Conservation (phyloP, 1,284 basidiomycete species). For the Flammula alnicola region DNA sequence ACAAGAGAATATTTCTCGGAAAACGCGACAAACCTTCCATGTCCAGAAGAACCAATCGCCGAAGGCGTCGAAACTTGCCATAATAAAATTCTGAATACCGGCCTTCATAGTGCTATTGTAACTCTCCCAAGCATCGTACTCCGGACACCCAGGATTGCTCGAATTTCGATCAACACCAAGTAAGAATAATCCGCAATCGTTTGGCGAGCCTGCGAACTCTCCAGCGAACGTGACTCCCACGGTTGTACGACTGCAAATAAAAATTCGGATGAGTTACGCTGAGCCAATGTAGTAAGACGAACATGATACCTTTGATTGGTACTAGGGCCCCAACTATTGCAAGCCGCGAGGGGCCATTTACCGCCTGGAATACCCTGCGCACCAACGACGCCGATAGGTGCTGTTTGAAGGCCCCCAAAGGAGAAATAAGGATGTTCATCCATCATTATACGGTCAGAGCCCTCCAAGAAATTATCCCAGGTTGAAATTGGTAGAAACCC, state of each 20-base stretch:
- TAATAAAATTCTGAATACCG: conserved; percentile 60
- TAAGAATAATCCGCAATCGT: conserved; percentile 73
- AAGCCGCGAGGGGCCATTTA: conserved; percentile 57
- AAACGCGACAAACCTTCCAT: conserved; percentile 53
- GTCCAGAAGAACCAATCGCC: conserved; percentile 74
- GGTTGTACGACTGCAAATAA: conserved; percentile 35
- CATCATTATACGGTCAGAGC: conserved; percentile 78
- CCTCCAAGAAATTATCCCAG: conserved; percentile 75
- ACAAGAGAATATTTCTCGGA: background rate
- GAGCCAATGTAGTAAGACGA: background rate
- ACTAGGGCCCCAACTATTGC: conserved; percentile 56
- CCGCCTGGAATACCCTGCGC: conserved; percentile 45
- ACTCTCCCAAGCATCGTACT: conserved; percentile 61
- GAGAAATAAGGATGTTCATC: conserved; percentile 82
- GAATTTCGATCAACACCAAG: conserved; percentile 54
- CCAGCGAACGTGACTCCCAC: conserved; percentile 75
- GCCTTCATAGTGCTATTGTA: conserved; percentile 64
- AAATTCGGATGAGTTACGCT: background rate
- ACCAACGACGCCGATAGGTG: conserved; percentile 41
- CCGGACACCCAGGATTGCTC: conserved; percentile 55
- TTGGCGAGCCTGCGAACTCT: conserved; percentile 67
- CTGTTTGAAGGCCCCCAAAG: conserved; percentile 53
- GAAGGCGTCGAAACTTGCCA: conserved; percentile 59
- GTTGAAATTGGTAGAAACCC: conserved; percentile 66
- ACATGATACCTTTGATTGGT: conserved; percentile 46